Base-by-base conservation (phyloP, 306 rosid genomes). In the Castanopsis chinensis region DNA sequence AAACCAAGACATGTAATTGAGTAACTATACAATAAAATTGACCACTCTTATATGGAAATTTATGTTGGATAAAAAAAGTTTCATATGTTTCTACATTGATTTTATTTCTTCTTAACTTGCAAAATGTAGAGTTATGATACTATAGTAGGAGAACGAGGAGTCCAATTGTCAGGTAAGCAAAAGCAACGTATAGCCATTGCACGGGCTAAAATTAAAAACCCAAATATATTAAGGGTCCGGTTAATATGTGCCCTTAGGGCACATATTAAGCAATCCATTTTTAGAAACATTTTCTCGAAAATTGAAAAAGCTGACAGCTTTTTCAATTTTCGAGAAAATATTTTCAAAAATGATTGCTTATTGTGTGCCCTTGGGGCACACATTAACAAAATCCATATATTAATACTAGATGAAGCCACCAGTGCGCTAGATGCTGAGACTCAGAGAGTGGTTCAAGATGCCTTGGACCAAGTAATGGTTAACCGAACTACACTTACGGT, bases 371-470 rank as follows among this genome's bases (percentile, higher is more conserved):
- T n/a, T n/a, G n/a, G n/a, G n/a, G n/a, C n/a, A n/a, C n/a, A n/a
- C n/a, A n/a, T n/a, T n/a, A n/a, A n/a, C n/a, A n/a, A n/a, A n/a
- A n/a, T n/a, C n/a, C n/a, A 82, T 27, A 76, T 82, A 54, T 37
- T 82, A 3, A 68, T 77, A 30, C 77, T 82, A n/a, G 82, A 82
- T 68, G 85, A 82, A 60, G 82, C 85, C 32, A 82, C 85, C 3
- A 82, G 85, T 77, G 85, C 86, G 30, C 79, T 83, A 19, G 86
- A 83, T 58, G 86, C 86, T 11, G 82, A 83, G 25, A 78, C 83
- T 0, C 77, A 78, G 60, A 33, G 69, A 60, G 83, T 78, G 3
- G 86, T 83, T 28, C 86, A 83, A 76, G 82, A 78, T 23, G 82
- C 82, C 45, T 33, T 82, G 59, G 86, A 82, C 61, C 53, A 3